phyloP scores from a whole-genome alignment of 2,329 filamentous ascomycete genomes.

The Aspergillus vadensis region DNA sequence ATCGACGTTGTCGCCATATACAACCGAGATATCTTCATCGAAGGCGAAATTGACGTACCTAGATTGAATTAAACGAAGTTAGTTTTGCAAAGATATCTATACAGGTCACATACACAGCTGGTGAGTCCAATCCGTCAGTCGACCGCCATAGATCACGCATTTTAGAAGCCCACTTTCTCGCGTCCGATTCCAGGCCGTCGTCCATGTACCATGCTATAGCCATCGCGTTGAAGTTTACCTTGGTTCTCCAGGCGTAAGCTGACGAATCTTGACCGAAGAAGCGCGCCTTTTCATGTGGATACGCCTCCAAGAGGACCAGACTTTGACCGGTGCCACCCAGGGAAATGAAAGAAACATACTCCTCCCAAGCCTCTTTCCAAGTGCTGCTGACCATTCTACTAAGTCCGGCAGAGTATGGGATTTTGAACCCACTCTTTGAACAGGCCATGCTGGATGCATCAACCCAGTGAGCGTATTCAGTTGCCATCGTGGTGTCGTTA shows the following conservation, averaged over 20 bases:
- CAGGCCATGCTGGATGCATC: not conserved
- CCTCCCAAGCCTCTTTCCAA: slow-evolving; percentile 7
- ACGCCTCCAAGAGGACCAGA: not conserved
- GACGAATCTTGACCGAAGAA: not conserved
- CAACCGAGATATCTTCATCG: not conserved
- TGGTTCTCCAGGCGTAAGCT: slow-evolving; percentile 8
- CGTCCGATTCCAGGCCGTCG: not conserved
- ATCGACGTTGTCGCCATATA: slow-evolving; percentile 9
- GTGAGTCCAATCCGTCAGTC: slow-evolving; percentile 8
- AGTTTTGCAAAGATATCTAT: not conserved
- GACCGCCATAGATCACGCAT: slow-evolving; percentile 7
- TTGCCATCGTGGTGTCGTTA: not conserved
- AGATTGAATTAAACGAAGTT: not conserved
- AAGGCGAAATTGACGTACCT: slow-evolving; percentile 9
- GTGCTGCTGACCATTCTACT: not conserved
- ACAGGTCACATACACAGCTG: not conserved
- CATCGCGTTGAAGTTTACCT: slow-evolving; percentile 10
- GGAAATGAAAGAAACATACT: not conserved
- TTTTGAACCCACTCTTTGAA: not conserved
- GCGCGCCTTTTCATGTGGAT: not conserved
- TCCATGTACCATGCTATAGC: slow-evolving; percentile 8
- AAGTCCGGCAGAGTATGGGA: slow-evolving; percentile 2
- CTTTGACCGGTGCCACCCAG: not conserved
- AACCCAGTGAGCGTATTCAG: slow-evolving; percentile 9
- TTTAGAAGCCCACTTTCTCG: not conserved